phyloP scores from a whole-genome alignment of 148 eudicot species.

The Dianthus caryophyllus region DNA sequence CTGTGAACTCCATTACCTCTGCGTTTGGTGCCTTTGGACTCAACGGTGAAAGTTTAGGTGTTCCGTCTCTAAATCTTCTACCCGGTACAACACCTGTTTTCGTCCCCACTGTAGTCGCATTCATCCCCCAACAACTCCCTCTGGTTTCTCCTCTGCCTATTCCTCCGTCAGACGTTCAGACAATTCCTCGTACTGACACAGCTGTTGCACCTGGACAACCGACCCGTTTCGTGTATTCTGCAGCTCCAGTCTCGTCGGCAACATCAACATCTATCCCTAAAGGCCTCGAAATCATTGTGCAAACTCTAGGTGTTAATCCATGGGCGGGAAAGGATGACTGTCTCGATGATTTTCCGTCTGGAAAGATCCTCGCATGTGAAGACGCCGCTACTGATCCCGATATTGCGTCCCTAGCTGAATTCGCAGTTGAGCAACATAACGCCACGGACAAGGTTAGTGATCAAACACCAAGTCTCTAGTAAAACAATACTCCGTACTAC shows the following conservation, averaged over 20 bases:
- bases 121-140: neutral
- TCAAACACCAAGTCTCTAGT: neutral
- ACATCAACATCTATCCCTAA: conserved; percentile 6
- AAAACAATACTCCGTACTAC: neutral
- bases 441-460: conserved; percentile 15
- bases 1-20: neutral
- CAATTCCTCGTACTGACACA: neutral
- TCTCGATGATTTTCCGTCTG: neutral
- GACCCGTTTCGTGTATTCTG: neutral
- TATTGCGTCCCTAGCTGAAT: conserved; percentile 23
- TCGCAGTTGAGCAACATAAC: conserved; percentile 31
- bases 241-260: no score
- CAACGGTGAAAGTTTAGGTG: neutral
- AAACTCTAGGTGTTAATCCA: conserved; percentile 24
- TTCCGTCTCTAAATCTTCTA: neutral
- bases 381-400: conserved; percentile 20
- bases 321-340: conserved; percentile 12
- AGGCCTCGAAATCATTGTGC: conserved; percentile 19
- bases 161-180: neutral
- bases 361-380: conserved; percentile 14
- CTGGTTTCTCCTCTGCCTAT: neutral
- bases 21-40: neutral
- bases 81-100: conserved; percentile 5
- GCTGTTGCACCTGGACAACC: neutral
- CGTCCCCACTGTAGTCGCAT: neutral